A percentile compares a stretch with the other conserved stretches of the same genome.
These are phyloP conservation scores for Fusarium papillatum DNA, from an alignment of 2,329 filamentous ascomycete genomes.

Conservation along the genomic window DNA sequence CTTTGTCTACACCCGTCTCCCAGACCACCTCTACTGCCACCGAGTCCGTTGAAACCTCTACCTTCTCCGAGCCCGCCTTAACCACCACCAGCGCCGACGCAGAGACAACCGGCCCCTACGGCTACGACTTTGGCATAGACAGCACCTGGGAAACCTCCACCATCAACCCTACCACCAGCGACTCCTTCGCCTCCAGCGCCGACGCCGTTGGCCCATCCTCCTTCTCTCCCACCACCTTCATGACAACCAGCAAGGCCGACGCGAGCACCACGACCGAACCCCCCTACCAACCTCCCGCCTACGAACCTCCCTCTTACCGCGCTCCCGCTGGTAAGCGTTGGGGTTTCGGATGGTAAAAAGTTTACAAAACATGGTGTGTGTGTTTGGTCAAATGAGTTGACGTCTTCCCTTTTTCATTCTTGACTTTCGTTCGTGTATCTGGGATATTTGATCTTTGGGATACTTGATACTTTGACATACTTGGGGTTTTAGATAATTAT, in stretches of 20 bases:
- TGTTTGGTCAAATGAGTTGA: neutral
- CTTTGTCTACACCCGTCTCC: neutral
- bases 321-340: constrained; percentile 40
- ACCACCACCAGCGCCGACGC: neutral
- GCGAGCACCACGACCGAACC: constrained; percentile 14
- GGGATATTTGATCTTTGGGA: constrained; percentile 2
- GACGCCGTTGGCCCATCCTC: constrained; percentile 17
- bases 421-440: constrained; percentile 12
- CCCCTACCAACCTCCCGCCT: constrained; percentile 40
- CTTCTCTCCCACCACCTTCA: constrained; percentile 38
- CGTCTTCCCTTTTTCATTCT: constrained; percentile 5
- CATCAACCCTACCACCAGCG: neutral
- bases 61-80: neutral
- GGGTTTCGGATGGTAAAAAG: constrained; percentile 19
- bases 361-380: neutral
- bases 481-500: constrained; percentile 28
- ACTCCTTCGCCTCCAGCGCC: constrained; percentile 20
- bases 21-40: neutral
- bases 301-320: constrained; percentile 38
- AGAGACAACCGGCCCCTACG: constrained; percentile 15
- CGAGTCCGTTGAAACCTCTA: neutral
- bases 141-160: constrained; percentile 20
- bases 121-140: constrained; percentile 29
- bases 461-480: neutral
- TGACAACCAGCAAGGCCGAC: constrained; percentile 39